Base-by-base conservation (phyloP, 78 protist species). In the Bodo saltans region DNA sequence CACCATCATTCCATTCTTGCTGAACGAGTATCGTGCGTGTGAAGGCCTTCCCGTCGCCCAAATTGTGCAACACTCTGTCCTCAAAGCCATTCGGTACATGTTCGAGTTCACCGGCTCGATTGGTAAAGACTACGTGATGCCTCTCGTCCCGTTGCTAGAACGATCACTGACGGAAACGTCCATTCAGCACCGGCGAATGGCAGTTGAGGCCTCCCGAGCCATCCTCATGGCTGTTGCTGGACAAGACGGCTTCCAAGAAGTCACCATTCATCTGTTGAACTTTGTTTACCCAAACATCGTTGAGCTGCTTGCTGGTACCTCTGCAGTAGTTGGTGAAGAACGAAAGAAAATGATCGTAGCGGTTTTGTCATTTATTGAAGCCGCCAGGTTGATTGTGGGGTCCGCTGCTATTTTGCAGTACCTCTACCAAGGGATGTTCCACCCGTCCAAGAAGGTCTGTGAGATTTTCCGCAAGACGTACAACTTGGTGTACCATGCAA, bases 141-240 rank as follows among this genome's bases (percentile, higher is more conserved):
- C 99, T 3, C 96, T 97, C 32, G 89, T 95, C 27, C 94, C 98
- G 1, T 88, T 99, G 23, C 96, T 99, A 1, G 97, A 95, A 76
- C 99, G 98, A 67, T 99, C 99, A 0, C 97, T 99, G 69, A 95
- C 89, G 90, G 99, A 98, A 47, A 89, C 99, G 30, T 98, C 97
- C 75, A 84, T 93, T 2, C 99, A 97, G 11, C 99, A 97, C 88
- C 74, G 99, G 27, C 99, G 96, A 74, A 92, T 97, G 12, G 99
- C 99, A 17, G 88, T 94, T 73, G 71, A 95, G 0, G 92, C 79
- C 0, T 90, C 88, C 33, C 91, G 86, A 87, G 92, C 89, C 78
- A 26, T 89, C 37, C 81, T 97, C 12, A 83, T 92, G 27, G 97
- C 94, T 28, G 95, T 90, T 21, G 42, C 28, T 2, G n/a, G n/a